phyloP scores from a whole-genome alignment of 2,329 filamentous ascomycete genomes.

The Onygenales sp. region DNA sequence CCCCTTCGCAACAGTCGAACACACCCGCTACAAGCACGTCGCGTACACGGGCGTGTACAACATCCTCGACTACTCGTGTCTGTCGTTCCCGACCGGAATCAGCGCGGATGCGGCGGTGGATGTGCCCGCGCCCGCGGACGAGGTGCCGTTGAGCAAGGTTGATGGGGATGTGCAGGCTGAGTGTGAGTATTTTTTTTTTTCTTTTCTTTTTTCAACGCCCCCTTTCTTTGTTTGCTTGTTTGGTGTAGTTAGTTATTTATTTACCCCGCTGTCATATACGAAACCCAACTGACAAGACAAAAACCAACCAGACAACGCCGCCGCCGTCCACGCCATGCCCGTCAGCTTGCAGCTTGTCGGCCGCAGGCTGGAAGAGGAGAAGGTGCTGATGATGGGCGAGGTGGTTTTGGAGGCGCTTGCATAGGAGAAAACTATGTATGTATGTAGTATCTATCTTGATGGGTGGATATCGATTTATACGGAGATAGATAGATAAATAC shows the following conservation, averaged over 20 bases:
- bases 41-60: constrained; percentile 43
- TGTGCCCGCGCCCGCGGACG: constrained; percentile 17
- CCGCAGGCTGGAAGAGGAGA: constrained; percentile 22
- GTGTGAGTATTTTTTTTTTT: constrained; percentile 34
- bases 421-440: no score
- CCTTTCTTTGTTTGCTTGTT: neutral
- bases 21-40: constrained; percentile 37
- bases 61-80: constrained; percentile 46
- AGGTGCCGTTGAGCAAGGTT: constrained; percentile 29
- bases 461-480: no score
- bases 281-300: neutral
- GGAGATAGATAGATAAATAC: no score
- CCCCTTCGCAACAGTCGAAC: constrained; percentile 33
- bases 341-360: constrained; percentile 22
- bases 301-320: constrained; percentile 34
- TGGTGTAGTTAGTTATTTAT: neutral
- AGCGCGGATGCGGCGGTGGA: constrained; percentile 43
- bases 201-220: neutral
- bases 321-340: constrained; percentile 27
- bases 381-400: constrained; percentile 28
- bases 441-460: no score
- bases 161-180: constrained; percentile 38
- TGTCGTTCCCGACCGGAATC: constrained; percentile 44
- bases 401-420: constrained; percentile 21
- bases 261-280: neutral